Conservation (phyloP, 805 yeast species). For the Candida nemodendra region DNA sequence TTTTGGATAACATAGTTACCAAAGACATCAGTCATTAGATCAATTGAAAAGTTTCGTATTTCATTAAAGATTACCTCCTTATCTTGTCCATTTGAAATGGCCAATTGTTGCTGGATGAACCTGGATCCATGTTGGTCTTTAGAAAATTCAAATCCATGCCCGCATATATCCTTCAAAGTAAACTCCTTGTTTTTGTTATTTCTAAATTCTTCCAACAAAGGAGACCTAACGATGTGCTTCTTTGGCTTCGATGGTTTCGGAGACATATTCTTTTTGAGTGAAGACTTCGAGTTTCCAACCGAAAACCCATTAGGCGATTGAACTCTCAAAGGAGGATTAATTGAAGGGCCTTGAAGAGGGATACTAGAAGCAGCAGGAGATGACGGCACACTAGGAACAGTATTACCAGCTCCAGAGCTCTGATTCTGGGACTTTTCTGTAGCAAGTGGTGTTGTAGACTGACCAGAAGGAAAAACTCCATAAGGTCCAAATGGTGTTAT, state of each 20-base stretch:
- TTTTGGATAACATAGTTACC: constrained; percentile 97
- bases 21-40: constrained; percentile 92
- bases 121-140: constrained; percentile 98
- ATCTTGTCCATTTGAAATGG: constrained; percentile 59
- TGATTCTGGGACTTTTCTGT: not conserved
- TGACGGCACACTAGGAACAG: not conserved
- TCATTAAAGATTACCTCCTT: constrained; percentile 83
- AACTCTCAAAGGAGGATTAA: constrained; percentile 7
- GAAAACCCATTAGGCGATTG: constrained; percentile 14
- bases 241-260: constrained; percentile 27
- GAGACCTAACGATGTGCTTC: constrained; percentile 64
- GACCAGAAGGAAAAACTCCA: constrained; percentile 25
- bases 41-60: constrained; percentile 69
- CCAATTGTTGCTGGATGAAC: constrained; percentile 87
- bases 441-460: constrained; percentile 8
- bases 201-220: constrained; percentile 82
- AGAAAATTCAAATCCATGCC: constrained; percentile 86
- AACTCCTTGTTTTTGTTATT: constrained; percentile 60
- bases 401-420: not conserved
- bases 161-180: constrained; percentile 70
- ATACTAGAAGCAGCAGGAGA: constrained; percentile 3
- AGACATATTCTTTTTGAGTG: constrained; percentile 19
- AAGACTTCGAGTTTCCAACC: constrained; percentile 7
- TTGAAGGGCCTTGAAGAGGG: constrained; percentile 4
- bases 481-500: constrained; percentile 53